Conservation (phyloP, 257 asterid genomes). For the Penstemon eatonii region DNA sequence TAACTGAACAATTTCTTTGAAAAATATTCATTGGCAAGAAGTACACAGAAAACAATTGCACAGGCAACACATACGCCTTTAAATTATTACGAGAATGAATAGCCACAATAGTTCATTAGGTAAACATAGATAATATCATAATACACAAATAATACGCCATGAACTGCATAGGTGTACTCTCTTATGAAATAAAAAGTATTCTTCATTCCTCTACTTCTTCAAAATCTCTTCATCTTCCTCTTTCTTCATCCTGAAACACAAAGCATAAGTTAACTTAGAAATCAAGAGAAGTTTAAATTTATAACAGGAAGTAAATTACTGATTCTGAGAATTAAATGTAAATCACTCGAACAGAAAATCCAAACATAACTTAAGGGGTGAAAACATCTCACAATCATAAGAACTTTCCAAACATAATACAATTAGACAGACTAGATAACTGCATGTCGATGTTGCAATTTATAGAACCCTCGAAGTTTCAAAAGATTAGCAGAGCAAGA, state of each 20-base stretch:
- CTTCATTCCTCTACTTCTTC: neutral
- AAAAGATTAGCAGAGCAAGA: too few relatives aligned
- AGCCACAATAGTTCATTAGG: neutral
- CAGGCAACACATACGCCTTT: neutral
- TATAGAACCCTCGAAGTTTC: too few relatives aligned
- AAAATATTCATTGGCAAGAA: neutral
- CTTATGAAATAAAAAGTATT: neutral
- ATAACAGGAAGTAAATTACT: too few relatives aligned
- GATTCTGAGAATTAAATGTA: too few relatives aligned
- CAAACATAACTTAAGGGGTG: too few relatives aligned
- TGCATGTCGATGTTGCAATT: too few relatives aligned
- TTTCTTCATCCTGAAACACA: conserved; percentile 8
- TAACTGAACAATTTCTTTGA: neutral
- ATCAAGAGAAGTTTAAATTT: too few relatives aligned
- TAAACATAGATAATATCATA: neutral
- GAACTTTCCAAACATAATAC: too few relatives aligned
- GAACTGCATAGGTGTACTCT: conserved; percentile 9
- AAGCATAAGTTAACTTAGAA: neutral
- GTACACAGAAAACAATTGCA: neutral
- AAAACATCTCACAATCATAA: too few relatives aligned
- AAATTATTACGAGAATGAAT: neutral
- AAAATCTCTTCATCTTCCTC: neutral
- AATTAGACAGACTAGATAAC: too few relatives aligned
- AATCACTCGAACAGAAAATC: too few relatives aligned
- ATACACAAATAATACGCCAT: conserved; percentile 1